phyloP scores from a whole-genome alignment of 139 green algal genomes.

The Mesotaenium endlicherianum region DNA sequence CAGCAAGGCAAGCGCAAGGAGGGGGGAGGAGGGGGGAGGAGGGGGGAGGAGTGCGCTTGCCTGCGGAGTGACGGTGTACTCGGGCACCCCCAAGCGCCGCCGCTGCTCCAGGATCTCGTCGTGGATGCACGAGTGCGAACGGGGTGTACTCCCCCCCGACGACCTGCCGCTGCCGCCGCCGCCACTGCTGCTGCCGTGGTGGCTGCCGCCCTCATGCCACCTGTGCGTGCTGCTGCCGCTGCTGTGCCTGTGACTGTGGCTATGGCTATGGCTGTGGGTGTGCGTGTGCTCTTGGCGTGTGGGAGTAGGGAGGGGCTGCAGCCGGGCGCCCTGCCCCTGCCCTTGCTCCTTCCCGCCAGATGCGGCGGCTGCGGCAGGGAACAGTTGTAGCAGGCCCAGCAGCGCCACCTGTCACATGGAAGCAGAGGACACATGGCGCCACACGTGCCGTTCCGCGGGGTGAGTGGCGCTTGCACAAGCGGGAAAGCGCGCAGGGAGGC shows the following conservation, averaged over 20 bases:
- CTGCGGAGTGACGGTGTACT: constrained; percentile 20
- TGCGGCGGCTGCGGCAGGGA: no score
- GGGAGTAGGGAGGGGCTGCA: not conserved
- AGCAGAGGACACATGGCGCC: no score
- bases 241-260: no score
- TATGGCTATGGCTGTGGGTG: not conserved
- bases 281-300: not conserved
- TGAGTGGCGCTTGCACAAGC: no score
- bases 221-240: not conserved
- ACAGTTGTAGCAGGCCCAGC: no score
- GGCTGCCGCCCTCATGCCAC: not conserved
- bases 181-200: not conserved
- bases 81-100: not conserved
- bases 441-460: no score
- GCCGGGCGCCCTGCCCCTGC: no score
- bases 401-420: no score
- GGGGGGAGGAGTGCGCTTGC: not conserved
- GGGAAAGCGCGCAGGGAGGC: no score
- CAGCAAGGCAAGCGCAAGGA: no score
- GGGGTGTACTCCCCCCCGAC: not conserved
- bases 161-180: not conserved
- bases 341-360: no score
- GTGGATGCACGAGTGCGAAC: constrained; percentile 23
- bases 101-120: constrained; percentile 22
- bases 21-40: not conserved